Percentiles rank a stretch among this genome's conserved stretches.
Conservation (phyloP, 495 filamentous ascomycete genomes). For the Aspergillus bertholletiae region DNA sequence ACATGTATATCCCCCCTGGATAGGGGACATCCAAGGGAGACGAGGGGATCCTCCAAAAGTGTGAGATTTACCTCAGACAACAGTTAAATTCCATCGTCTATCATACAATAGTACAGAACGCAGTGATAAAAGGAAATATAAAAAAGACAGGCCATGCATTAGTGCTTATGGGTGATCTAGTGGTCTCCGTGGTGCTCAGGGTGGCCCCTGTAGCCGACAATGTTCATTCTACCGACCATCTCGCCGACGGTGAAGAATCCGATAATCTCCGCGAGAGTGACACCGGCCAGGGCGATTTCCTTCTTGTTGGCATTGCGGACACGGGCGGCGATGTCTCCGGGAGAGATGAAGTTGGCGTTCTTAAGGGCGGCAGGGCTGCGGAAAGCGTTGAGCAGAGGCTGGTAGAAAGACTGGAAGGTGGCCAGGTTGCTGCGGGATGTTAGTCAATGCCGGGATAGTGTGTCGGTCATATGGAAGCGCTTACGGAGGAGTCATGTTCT, state of each 20-base stretch:
- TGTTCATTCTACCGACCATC: slow-evolving; percentile 91
- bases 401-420: slow-evolving; percentile 85
- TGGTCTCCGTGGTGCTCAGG: slow-evolving; percentile 51
- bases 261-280: slow-evolving; percentile 79
- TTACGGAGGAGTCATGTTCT: slow-evolving; percentile 94
- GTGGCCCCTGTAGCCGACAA: slow-evolving; percentile 86
- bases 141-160: slow-evolving; percentile 27
- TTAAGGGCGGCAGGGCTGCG: slow-evolving; percentile 60
- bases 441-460: slow-evolving; percentile 13
- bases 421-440: slow-evolving; percentile 51
- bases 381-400: slow-evolving; percentile 62
- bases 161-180: slow-evolving; percentile 42
- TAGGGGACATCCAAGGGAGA: neutral
- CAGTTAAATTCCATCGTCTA: slow-evolving; percentile 54
- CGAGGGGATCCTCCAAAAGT: slow-evolving; percentile 10
- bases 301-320: slow-evolving; percentile 65
- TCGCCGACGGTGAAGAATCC: slow-evolving; percentile 98
- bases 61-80: slow-evolving; percentile 40
- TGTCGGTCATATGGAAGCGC: slow-evolving; percentile 27
- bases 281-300: slow-evolving; percentile 65
- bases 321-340: slow-evolving; percentile 53
- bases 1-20: neutral
- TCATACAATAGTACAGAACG: slow-evolving; percentile 49
- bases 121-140: slow-evolving; percentile 31
- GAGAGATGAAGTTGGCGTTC: slow-evolving; percentile 39